Base-by-base conservation (phyloP, 495 filamentous ascomycete genomes). In the Thermochaetoides thermophila region DNA sequence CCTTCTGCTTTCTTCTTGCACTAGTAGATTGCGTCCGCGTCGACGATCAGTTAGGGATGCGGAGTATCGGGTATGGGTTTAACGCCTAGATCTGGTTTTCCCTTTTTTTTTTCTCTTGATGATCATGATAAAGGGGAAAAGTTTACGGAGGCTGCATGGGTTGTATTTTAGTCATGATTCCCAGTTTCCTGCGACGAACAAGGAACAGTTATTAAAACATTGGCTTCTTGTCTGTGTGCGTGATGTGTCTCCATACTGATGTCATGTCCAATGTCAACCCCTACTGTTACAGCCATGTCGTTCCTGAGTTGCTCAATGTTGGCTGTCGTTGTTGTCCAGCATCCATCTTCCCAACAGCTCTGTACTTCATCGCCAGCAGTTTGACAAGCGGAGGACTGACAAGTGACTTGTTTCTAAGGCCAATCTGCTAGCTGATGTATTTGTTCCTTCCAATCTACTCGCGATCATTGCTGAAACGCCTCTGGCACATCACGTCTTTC, bases 131-230 rank as follows among this genome's bases (percentile, higher is more conserved):
- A 44, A 61, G 55, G 61, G 49, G 46, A 63, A 64, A 65, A 63
- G 53, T 58, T 51, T 39, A 39, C 47, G 46, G 48, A n/a, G 48
- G 41, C 34, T 43, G 41, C 48, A 49, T 55, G 55, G 53, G 42
- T 54, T 65, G 61, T 63, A 65, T 50, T 60, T 52, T 63, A 65
- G 49, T 50, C 37, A 57, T 42, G 50, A 53, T 61, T 55, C 47
- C 54, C 55, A 48, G 46, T 49, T 53, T 40, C 37, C 41, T 38
- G 40, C 42, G 32, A 57, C 46, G 48, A 53, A 52, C 37, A 45
- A 54, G 59, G 44, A 44, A 41, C 50, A 39, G 45, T 53, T 37
- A n/a, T n/a, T n/a, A n/a, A n/a, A n/a, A n/a, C n/a, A n/a, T n/a
- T n/a, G n/a, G n/a, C n/a, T n/a, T n/a, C n/a, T n/a, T n/a, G n/a